phyloP scores from a whole-genome alignment of 2,329 filamentous ascomycete genomes.

The Aspergillus amoenus region DNA sequence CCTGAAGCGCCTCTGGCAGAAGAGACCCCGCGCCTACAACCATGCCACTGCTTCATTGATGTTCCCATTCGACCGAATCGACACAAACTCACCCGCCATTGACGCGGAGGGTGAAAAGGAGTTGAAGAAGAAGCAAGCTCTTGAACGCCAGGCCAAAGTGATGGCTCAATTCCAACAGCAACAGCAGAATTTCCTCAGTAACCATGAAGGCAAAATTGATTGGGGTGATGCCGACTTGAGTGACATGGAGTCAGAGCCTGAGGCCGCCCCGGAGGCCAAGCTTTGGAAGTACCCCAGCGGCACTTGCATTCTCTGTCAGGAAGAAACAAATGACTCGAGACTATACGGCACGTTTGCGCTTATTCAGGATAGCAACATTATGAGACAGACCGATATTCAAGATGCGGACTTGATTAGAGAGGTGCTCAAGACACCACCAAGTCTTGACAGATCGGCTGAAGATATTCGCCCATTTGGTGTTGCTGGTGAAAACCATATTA shows the following conservation, averaged over 20 bases:
- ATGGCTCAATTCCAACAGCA: conserved; percentile 99
- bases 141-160: conserved; percentile 85
- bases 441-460: conserved; percentile 82
- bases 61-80: conserved; percentile 73
- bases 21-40: conserved; percentile 71
- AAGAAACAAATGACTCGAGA: conserved; percentile 84
- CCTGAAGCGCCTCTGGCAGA: conserved; percentile 80
- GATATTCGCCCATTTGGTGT: conserved; percentile 85
- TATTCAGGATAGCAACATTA: conserved; percentile 78
- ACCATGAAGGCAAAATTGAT: conserved; percentile 73
- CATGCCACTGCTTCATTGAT: conserved; percentile 59
- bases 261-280: conserved; percentile 63
- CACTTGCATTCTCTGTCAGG: conserved; percentile 94
- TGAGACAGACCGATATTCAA: conserved; percentile 80
- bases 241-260: conserved; percentile 54
- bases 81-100: conserved; percentile 76
- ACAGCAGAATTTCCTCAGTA: conserved; percentile 90
- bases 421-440: conserved; percentile 72
- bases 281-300: conserved; percentile 88
- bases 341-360: conserved; percentile 93
- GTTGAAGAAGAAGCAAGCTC: conserved; percentile 83
- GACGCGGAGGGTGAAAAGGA: conserved; percentile 62
- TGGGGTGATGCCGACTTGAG: conserved; percentile 83
- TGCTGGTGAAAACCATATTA: conserved; percentile 78
- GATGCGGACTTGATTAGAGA: conserved; percentile 84